Evolutionary conservation across 208 protist genomes (phyloP), one percentile per base, ranked within the genome.

Genomic region (Trypanosoma mega): DNA sequence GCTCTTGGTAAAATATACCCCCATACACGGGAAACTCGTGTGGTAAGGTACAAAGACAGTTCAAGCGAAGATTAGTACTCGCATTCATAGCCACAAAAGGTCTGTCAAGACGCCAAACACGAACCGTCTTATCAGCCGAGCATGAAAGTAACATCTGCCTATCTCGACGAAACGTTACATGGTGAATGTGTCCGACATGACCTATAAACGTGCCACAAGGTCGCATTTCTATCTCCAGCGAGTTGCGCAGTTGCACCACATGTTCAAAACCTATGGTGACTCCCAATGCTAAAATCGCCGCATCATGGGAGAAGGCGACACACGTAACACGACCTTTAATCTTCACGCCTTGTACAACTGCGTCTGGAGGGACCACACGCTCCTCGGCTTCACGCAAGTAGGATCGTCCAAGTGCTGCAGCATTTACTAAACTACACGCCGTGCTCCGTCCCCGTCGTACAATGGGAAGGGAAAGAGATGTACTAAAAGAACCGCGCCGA

Each of bases 91-190:
- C 16, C 7, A 23, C 36, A 54, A 21, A 34, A 46, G 2, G 33
- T 34, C 14, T 27, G 55, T 68, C 60, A 41, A 16, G 46, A 26
- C 46, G 45, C 82, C 85, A 91, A 6, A 94, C 72, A 11, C 72
- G 63, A 36, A 85, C 84, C 6, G 82, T 92, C 41, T 81, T 76
- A 55, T 94, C 87, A 7, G 87, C 79, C 18, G 82, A 82, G 60
- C 82, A 86, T 0, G 84, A 82, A 0, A 94, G 62, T 58, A 94
- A 52, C 27, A 77, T 63, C 11, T 55, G 36, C 63, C 79, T 74
- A 36, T 87, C 73, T 1, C 63, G 58, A 49, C 72, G 68, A 49
- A 90, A 89, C 2, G 46, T 71, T 18, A 90, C 33, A 48, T 70
- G 43, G 68, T 94, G 76, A 48, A 92, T 80, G 61, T 90, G 79